Conservation (phyloP, 2,329 filamentous ascomycete genomes). For the Hypocrella siamensis region DNA sequence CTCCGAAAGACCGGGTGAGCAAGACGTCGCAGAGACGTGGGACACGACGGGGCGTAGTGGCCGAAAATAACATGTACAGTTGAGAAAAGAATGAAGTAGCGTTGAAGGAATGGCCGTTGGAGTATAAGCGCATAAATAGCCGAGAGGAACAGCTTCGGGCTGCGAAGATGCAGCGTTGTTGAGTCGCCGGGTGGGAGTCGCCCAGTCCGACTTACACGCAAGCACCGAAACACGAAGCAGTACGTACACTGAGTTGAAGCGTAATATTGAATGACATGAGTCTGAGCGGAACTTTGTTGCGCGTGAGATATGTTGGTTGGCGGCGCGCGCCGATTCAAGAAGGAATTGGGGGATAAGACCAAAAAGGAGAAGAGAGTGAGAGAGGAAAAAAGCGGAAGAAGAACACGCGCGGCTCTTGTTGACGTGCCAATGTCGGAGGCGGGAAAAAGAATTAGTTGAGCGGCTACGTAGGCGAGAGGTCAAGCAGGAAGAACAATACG, state of each 20-base stretch:
- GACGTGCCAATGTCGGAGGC: conserved; percentile 11
- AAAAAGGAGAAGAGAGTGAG: neutral
- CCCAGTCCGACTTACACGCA: conserved; percentile 16
- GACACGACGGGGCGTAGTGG: too few species aligned
- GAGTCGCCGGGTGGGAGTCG: conserved; percentile 3
- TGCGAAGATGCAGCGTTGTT: neutral
- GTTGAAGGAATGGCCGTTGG: too few species aligned
- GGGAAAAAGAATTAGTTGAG: conserved; percentile 12
- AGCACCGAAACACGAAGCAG: conserved; percentile 6
- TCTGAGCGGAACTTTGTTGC: conserved; percentile 4
- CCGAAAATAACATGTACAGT: too few species aligned
- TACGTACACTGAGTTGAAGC: neutral
- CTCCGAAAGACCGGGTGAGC: too few species aligned
- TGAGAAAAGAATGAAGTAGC: too few species aligned
- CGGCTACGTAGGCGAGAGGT: conserved; percentile 6
- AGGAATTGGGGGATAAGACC: too few species aligned
- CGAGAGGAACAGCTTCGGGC: neutral
- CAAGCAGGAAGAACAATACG: too few species aligned
- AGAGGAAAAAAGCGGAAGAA: conserved; percentile 3
- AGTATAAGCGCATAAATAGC: too few species aligned
- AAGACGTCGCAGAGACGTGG: too few species aligned
- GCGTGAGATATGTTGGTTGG: conserved; percentile 5
- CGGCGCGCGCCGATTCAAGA: conserved; percentile 3
- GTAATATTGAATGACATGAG: conserved; percentile 1
- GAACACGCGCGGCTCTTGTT: conserved; percentile 8